Evolutionary conservation across 2,329 filamentous ascomycete species (phyloP).

Genomic region (Plectosphaerella plurivora): DNA sequence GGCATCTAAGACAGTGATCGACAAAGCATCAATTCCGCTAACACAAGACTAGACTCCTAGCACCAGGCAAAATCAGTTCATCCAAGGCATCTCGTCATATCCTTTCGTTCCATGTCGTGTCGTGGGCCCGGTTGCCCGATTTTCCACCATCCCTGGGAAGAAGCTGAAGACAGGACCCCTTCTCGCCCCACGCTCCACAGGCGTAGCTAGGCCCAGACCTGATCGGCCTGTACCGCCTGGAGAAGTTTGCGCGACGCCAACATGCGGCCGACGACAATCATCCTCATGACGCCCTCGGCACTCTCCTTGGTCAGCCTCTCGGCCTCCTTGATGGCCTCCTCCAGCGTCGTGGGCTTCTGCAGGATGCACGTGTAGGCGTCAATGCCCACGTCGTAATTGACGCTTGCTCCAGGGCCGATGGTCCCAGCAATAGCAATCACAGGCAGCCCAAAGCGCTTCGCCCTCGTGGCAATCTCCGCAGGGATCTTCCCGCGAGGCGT

Average conservation of each 20-base stretch:
- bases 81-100: background rate
- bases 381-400: conserved; percentile 28
- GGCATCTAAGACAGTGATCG: background rate
- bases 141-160: no score
- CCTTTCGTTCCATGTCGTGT: background rate
- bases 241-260: conserved; percentile 11
- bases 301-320: conserved; percentile 25
- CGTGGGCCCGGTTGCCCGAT: background rate
- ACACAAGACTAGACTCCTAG: background rate
- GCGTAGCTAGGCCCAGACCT: background rate
- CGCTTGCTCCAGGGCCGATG: conserved; percentile 25
- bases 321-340: conserved; percentile 23
- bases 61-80: background rate
- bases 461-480: conserved; percentile 43
- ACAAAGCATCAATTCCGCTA: background rate
- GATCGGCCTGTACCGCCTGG: conserved; percentile 1
- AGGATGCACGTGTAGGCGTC: conserved; percentile 28
- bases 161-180: background rate
- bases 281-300: conserved; percentile 27
- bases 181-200: background rate
- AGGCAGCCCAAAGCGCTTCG: conserved; percentile 37
- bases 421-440: conserved; percentile 35
- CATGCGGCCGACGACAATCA: conserved; percentile 24
- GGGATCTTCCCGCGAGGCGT: conserved; percentile 49
- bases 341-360: conserved; percentile 23